Conservation (phyloP, 2,329 filamentous ascomycete genomes). For the Rutstroemia sp. region DNA sequence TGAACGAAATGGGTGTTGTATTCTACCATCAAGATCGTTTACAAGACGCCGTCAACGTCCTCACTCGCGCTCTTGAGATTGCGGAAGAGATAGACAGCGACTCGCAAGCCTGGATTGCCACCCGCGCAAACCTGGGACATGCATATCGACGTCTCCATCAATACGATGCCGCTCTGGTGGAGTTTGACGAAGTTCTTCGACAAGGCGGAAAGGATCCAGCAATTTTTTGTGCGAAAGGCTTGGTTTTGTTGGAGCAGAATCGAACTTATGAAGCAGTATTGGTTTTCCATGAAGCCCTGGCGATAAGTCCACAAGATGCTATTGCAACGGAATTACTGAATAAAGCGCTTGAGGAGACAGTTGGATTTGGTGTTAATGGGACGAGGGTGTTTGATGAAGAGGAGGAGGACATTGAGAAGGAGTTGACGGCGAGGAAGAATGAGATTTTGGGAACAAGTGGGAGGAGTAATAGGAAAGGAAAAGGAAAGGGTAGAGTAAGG, state of each 20-base stretch:
- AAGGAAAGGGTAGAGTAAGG: constrained; percentile 33
- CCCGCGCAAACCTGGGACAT: constrained; percentile 83
- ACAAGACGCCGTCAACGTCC: constrained; percentile 67
- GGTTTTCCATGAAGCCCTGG: constrained; percentile 77
- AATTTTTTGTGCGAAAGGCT: constrained; percentile 74
- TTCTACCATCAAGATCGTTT: constrained; percentile 84
- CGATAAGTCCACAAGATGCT: constrained; percentile 70
- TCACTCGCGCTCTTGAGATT: constrained; percentile 68
- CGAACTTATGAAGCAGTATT: constrained; percentile 70
- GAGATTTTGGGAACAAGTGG: constrained; percentile 40
- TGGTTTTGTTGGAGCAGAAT: constrained; percentile 74
- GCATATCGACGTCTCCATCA: constrained; percentile 67
- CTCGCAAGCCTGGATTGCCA: constrained; percentile 73
- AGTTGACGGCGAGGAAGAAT: constrained; percentile 40
- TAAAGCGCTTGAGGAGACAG: constrained; percentile 60
- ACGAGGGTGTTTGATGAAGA: constrained; percentile 31
- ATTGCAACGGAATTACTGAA: constrained; percentile 73
- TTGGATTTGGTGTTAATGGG: constrained; percentile 28
- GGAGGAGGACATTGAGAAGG: constrained; percentile 48
- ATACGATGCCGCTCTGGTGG: constrained; percentile 62
- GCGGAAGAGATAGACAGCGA: constrained; percentile 78
- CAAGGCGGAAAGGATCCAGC: constrained; percentile 72
- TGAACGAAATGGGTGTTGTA: constrained; percentile 96
- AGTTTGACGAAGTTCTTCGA: constrained; percentile 83
- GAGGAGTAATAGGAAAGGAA: constrained; percentile 37